Percentiles rank a stretch among this genome's conserved stretches.
These are phyloP conservation scores for Eutrema japonicum DNA, from an alignment of 345 rosid genomes.

Conservation along the genomic window DNA sequence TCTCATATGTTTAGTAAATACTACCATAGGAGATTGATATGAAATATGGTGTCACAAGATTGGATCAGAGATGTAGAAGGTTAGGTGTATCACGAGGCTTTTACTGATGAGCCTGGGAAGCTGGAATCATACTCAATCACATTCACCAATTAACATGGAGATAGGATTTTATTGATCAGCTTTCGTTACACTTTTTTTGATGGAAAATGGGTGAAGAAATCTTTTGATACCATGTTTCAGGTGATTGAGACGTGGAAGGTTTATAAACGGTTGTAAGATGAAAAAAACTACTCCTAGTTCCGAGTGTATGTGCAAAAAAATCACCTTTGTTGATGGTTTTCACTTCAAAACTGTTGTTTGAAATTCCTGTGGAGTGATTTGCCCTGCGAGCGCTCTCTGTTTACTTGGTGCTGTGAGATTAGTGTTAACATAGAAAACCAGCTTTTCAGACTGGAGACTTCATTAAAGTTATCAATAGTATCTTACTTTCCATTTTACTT, in stretches of 20 bases:
- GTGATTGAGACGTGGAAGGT: not conserved
- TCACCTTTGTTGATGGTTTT: not conserved
- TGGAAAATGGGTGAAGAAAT: not conserved
- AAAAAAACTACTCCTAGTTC: not conserved
- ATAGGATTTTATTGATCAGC: not conserved
- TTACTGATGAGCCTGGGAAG: not conserved
- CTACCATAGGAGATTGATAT: not conserved
- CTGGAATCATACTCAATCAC: not conserved
- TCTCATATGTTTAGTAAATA: constrained; percentile 3
- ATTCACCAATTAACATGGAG: not conserved
- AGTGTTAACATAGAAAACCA: constrained; percentile 13
- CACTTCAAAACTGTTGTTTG: not conserved
- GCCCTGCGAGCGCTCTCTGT: not conserved
- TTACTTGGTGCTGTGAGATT: constrained; percentile 14
- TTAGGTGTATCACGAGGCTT: not conserved
- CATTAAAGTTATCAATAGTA: not conserved
- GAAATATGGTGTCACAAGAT: too few species aligned
- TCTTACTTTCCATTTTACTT: constrained; percentile 39
- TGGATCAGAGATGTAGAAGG: not conserved
- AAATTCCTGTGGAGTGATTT: constrained; percentile 1
- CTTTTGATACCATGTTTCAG: constrained; percentile 9
- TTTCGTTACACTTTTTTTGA: constrained; percentile 1
- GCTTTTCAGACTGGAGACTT: not conserved
- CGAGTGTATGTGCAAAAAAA: constrained; percentile 2
- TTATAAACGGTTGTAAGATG: not conserved